A percentile compares a stretch with the other conserved stretches of the same genome.
Evolutionary conservation across 495 filamentous ascomycete genomes (phyloP).

Genomic region (Aspergillus saccharolyticus): DNA sequence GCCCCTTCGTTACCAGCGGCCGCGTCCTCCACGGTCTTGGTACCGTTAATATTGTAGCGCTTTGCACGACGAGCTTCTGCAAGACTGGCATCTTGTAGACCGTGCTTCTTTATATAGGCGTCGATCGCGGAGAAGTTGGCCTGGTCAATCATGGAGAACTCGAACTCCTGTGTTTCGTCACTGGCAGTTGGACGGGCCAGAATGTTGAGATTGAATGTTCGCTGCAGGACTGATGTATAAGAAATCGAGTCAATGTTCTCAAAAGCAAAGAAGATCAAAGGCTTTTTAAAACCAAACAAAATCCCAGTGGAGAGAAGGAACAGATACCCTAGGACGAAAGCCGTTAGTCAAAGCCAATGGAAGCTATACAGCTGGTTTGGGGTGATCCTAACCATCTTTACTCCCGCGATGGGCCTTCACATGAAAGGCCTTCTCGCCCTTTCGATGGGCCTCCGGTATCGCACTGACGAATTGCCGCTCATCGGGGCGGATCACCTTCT

Average conservation of each 20-base stretch:
- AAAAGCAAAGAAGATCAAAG: constrained; percentile 78
- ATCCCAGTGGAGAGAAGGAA: constrained; percentile 87
- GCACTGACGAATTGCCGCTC: constrained; percentile 73
- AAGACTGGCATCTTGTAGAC: constrained; percentile 86
- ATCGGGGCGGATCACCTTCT: constrained; percentile 60
- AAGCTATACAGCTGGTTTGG: not conserved
- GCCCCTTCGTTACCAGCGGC: constrained; percentile 23
- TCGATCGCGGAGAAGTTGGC: constrained; percentile 82
- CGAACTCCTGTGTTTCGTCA: constrained; percentile 60
- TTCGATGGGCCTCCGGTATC: constrained; percentile 74
- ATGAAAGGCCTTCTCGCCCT: constrained; percentile 85
- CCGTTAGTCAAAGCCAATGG: constrained; percentile 1
- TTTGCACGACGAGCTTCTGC: constrained; percentile 84
- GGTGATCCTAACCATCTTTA: constrained; percentile 65
- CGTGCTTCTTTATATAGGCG: constrained; percentile 71
- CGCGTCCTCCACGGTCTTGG: constrained; percentile 46
- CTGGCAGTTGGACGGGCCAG: constrained; percentile 45
- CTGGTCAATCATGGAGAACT: constrained; percentile 85
- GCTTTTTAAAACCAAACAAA: constrained; percentile 94
- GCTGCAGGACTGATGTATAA: constrained; percentile 84
- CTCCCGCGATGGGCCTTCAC: constrained; percentile 86
- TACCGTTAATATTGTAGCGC: constrained; percentile 62
- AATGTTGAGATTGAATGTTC: constrained; percentile 90
- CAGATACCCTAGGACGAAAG: constrained; percentile 58
- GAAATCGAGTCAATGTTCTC: constrained; percentile 72